phyloP scores from a whole-genome alignment of 140 eudicot genomes.

The Flaveria floridana region DNA sequence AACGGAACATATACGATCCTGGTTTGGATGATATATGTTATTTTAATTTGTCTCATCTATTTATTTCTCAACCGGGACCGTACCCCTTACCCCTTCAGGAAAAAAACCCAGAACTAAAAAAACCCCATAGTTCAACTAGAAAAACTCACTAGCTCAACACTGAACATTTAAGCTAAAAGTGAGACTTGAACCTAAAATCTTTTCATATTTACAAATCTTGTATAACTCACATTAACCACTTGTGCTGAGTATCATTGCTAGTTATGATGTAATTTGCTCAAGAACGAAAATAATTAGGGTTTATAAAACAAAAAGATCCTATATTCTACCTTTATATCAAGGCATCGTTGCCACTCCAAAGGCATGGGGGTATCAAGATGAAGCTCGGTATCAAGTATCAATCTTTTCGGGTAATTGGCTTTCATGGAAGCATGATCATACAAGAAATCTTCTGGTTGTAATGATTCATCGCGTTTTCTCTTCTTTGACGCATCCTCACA shows the following conservation, averaged over 20 bases:
- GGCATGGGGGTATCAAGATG: constrained; percentile 65
- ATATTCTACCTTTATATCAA: constrained; percentile 65
- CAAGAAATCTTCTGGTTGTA: constrained; percentile 31
- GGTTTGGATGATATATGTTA: no score
- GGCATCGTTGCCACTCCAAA: constrained; percentile 86
- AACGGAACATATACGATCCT: no score
- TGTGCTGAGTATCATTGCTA: neutral
- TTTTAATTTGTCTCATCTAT: no score
- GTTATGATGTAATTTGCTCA: neutral
- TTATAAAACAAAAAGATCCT: neutral
- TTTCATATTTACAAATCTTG: no score
- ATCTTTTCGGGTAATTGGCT: constrained; percentile 28
- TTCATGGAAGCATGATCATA: constrained; percentile 2
- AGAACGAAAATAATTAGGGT: neutral
- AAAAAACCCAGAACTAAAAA: no score
- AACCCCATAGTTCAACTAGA: no score
- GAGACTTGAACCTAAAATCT: no score
- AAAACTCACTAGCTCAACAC: no score
- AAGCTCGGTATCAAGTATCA: constrained; percentile 41
- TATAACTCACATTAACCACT: no score
- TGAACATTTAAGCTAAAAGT: no score
- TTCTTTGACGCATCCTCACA: constrained; percentile 46
- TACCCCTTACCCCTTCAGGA: no score
- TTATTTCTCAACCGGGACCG: no score
- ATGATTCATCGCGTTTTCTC: constrained; percentile 52